A percentile compares a stretch with the other conserved stretches of the same genome.
Evolutionary conservation across 2,329 filamentous ascomycete species (phyloP).

Genomic region (Diaporthe ampelina): DNA sequence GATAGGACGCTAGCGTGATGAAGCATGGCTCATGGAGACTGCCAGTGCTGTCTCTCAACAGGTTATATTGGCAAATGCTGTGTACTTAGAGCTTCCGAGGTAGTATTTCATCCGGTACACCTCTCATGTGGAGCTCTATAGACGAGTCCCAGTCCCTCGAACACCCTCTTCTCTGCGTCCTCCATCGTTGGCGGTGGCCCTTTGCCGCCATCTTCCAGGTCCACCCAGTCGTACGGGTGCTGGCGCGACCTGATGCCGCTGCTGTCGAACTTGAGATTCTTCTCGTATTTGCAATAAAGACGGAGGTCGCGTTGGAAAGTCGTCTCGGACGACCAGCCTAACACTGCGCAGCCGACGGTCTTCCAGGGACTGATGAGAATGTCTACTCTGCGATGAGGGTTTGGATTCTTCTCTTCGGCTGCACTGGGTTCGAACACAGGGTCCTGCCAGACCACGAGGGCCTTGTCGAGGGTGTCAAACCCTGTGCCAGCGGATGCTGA

Average conservation of each 20-base stretch:
- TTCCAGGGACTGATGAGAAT: slow-evolving; percentile 93
- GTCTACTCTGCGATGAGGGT: slow-evolving; percentile 87
- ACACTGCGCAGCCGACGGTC: slow-evolving; percentile 87
- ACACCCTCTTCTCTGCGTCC: slow-evolving; percentile 84
- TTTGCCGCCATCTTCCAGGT: slow-evolving; percentile 72
- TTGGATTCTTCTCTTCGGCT: slow-evolving; percentile 70
- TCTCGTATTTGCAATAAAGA: slow-evolving; percentile 80
- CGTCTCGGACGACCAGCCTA: slow-evolving; percentile 90
- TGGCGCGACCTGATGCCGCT: slow-evolving; percentile 81
- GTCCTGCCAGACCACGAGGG: slow-evolving; percentile 92
- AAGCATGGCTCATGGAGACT: neutral
- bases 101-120: slow-evolving; percentile 70
- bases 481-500: slow-evolving; percentile 64
- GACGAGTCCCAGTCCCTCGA: slow-evolving; percentile 79
- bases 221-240: slow-evolving; percentile 69
- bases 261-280: slow-evolving; percentile 88
- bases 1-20: neutral
- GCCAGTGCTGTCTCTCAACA: too few relatives aligned
- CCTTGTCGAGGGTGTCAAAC: slow-evolving; percentile 93
- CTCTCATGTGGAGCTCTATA: slow-evolving; percentile 77
- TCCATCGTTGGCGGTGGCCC: slow-evolving; percentile 72
- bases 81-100: too few relatives aligned
- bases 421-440: slow-evolving; percentile 61
- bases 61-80: too few relatives aligned
- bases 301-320: slow-evolving; percentile 92